These are phyloP conservation scores for Naegleria lovaniensis DNA, from an alignment of 208 protist species.

Conservation along the genomic window DNA sequence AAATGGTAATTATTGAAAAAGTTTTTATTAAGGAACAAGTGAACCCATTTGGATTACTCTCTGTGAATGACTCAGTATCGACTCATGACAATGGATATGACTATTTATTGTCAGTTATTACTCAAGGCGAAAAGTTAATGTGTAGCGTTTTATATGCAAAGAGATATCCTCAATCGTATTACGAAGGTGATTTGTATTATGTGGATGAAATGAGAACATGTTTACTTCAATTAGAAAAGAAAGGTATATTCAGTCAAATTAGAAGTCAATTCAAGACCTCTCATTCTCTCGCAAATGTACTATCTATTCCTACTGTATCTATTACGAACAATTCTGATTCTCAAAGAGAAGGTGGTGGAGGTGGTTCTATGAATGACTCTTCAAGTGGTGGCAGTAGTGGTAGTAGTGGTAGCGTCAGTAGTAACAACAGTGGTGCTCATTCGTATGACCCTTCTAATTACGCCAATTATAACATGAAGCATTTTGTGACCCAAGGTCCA, in stretches of 20 bases:
- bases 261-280: not conserved
- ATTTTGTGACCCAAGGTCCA: not conserved
- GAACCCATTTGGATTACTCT: not conserved
- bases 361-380: not conserved
- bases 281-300: not conserved
- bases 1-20: slow-evolving; percentile 7
- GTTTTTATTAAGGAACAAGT: not conserved
- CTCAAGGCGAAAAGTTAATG: not conserved
- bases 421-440: not conserved
- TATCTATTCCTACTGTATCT: not conserved
- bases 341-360: not conserved
- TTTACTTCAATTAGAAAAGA: slow-evolving; percentile 16
- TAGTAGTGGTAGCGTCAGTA: not conserved
- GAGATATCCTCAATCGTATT: not conserved
- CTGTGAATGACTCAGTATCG: not conserved
- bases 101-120: not conserved
- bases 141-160: not conserved
- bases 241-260: not conserved
- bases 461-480: not conserved
- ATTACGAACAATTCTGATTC: not conserved
- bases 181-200: not conserved
- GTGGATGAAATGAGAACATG: not conserved
- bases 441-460: not conserved
- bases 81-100: not conserved
- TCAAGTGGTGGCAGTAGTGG: not conserved